These are phyloP conservation scores for Pleurotus pulmonarius DNA, from an alignment of 768 basidiomycete species.

Conservation along the genomic window DNA sequence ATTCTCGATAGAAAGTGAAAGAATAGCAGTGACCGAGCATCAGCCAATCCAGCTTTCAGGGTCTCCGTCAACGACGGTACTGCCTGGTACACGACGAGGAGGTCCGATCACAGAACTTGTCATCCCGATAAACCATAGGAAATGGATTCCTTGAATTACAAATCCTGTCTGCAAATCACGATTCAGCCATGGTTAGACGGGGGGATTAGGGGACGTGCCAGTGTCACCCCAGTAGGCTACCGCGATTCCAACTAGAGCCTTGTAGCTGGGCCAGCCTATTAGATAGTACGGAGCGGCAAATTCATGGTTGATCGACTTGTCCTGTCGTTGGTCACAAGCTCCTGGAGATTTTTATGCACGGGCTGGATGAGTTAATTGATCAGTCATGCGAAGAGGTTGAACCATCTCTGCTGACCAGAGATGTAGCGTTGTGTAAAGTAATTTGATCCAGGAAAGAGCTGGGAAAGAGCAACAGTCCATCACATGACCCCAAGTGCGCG, in stretches of 20 bases:
- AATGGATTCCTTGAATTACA: slow-evolving; percentile 58
- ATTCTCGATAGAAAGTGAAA: slow-evolving; percentile 64
- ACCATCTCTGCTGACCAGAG: not conserved
- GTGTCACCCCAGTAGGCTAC: slow-evolving; percentile 69
- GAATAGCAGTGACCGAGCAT: too few species aligned
- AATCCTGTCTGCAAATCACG: not conserved
- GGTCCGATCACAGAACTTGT: slow-evolving; percentile 63
- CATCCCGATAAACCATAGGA: slow-evolving; percentile 82
- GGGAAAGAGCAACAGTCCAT: too few species aligned
- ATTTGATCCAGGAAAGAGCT: too few species aligned
- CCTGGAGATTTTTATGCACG: slow-evolving; percentile 54
- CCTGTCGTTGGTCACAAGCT: slow-evolving; percentile 47
- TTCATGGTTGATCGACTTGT: slow-evolving; percentile 56
- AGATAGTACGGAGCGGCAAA: too few species aligned
- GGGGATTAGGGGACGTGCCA: slow-evolving; percentile 53
- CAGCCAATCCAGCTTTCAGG: slow-evolving; percentile 65
- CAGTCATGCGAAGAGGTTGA: not conserved
- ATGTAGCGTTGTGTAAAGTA: not conserved
- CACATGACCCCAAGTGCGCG: too few species aligned
- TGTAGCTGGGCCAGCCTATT: too few species aligned
- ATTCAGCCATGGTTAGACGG: slow-evolving; percentile 43
- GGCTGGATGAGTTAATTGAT: slow-evolving; percentile 28
- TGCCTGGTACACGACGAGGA: slow-evolving; percentile 57
- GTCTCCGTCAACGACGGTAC: slow-evolving; percentile 37
- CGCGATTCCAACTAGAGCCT: slow-evolving; percentile 46